Evolutionary conservation across 2,329 filamentous ascomycete genomes (phyloP), one percentile per base, ranked within the genome.

Genomic region (Chaetoscypha palmicola): DNA sequence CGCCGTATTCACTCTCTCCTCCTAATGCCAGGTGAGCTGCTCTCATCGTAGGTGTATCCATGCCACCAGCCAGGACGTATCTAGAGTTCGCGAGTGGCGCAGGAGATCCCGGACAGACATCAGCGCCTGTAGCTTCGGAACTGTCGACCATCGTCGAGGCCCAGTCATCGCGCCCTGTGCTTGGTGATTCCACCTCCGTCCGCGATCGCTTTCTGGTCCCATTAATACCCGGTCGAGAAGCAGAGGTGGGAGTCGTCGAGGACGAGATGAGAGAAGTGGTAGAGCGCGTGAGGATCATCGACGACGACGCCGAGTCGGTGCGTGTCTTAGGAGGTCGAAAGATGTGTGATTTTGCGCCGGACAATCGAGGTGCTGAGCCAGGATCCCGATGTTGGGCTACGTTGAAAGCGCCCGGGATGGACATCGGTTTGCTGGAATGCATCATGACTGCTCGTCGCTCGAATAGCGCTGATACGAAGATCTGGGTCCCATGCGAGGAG

Each of bases 41-140:
- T 10, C 47, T 43, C 16, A 65, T 35, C 35, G 48, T 62, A 11
- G 70, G 68, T 8, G 65, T 69, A 45, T 75, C 72, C 56, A 72
- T 61, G 1, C 72, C 72, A 30, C 69, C 69, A 26, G 70, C 70
- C 3, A 75, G 60, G 16, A 62, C 60, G 58, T 76, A 76, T 50
- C 63, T 64, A 37, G 73, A 71, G 57, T 74, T 72, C 11, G 73
- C 71, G 38, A 73, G 64, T 2, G 66, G 66, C 21, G 63, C 60
- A 12, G 70, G 70, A 43, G 56, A 55, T 33, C 47, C 52, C 17
- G 57, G 53, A 40, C 43, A 51, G 8, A 45, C 42, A 10, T 48
- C 47, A 17, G 31, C 37, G 12, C 34, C 45, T 4, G n/a, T 21
- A 14, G 46, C 45, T 17, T 47, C 47, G 12, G 14, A 19, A n/a